A percentile compares a stretch with the other conserved stretches of the same genome.
Evolutionary conservation across 2,329 filamentous ascomycete species (phyloP).

Genomic region (Nannizziopsis arthrosporioides): DNA sequence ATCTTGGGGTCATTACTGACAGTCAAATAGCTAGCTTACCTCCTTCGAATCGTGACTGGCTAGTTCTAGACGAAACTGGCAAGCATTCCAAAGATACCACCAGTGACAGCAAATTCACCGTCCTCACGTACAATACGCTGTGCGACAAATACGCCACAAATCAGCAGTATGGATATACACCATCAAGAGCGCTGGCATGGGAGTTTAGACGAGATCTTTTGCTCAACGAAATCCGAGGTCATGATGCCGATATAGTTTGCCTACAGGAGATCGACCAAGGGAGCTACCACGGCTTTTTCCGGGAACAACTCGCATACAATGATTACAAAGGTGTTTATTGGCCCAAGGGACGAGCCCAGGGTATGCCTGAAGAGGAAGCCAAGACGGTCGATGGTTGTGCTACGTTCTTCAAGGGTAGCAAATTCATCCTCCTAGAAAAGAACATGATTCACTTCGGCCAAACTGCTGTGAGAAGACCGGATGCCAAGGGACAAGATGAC

Average conservation of each 20-base stretch:
- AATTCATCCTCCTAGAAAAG: constrained; percentile 89
- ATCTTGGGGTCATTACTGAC: constrained; percentile 1
- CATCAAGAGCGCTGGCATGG: constrained; percentile 71
- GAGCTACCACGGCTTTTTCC: constrained; percentile 83
- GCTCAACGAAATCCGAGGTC: constrained; percentile 64
- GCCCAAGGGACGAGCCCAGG: constrained; percentile 79
- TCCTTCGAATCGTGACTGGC: constrained; percentile 62
- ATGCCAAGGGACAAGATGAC: constrained; percentile 95
- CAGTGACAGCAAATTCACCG: constrained; percentile 56
- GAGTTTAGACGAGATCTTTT: constrained; percentile 75
- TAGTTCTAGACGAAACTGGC: constrained; percentile 54
- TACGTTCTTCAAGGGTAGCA: constrained; percentile 90
- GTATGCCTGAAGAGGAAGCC: constrained; percentile 81
- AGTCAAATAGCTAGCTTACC: constrained; percentile 55
- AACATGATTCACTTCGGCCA: constrained; percentile 85
- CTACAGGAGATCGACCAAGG: constrained; percentile 89
- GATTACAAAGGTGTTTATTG: constrained; percentile 93
- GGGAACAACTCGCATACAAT: constrained; percentile 68
- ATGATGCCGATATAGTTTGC: constrained; percentile 80
- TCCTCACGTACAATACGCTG: constrained; percentile 89
- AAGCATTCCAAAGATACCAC: constrained; percentile 38
- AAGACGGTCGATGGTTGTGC: constrained; percentile 90
- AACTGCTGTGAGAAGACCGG: constrained; percentile 83
- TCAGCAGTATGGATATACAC: constrained; percentile 79
- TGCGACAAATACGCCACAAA: constrained; percentile 87